Conservation (phyloP, 192 early-diverging fungal species). For the Geranomyces michiganensis region DNA sequence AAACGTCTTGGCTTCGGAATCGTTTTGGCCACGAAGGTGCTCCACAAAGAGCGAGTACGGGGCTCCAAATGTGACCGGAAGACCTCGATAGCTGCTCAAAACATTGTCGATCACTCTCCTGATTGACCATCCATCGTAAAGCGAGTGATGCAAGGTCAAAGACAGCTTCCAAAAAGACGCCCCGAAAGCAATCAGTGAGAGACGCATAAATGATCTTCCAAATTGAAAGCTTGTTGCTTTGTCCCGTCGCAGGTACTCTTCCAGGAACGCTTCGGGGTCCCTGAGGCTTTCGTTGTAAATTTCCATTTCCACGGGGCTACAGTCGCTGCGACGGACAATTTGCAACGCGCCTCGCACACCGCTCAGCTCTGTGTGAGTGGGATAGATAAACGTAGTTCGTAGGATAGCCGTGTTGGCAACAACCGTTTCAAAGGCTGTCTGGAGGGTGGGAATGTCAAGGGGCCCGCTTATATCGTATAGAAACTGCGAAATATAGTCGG, state of each 20-base stretch:
- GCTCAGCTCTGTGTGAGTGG: too few species aligned
- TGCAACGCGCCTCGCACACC: neutral
- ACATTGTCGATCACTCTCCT: constrained; percentile 27
- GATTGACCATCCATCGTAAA: constrained; percentile 27
- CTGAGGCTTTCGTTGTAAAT: too few species aligned
- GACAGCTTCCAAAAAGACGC: constrained; percentile 1
- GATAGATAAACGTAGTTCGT: neutral
- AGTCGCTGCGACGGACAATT: neutral
- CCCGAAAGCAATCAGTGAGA: neutral
- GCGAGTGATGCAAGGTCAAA: constrained; percentile 16
- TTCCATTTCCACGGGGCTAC: neutral
- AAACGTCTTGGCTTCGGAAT: neutral
- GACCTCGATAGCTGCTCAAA: neutral
- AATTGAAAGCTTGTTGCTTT: neutral
- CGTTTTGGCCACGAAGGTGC: neutral
- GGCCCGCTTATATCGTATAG: neutral
- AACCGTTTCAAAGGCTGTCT: neutral
- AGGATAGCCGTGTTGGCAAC: neutral
- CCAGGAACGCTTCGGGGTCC: too few species aligned
- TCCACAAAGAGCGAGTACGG: neutral
- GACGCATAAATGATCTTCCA: constrained; percentile 5
- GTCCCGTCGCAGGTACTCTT: neutral
- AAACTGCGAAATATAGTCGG: neutral
- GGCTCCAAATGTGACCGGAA: neutral
- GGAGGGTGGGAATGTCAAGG: neutral